Evolutionary conservation across 106 monocot genomes (phyloP), one percentile per base, ranked within the genome.

Genomic region (Platanthera guangdongensis): DNA sequence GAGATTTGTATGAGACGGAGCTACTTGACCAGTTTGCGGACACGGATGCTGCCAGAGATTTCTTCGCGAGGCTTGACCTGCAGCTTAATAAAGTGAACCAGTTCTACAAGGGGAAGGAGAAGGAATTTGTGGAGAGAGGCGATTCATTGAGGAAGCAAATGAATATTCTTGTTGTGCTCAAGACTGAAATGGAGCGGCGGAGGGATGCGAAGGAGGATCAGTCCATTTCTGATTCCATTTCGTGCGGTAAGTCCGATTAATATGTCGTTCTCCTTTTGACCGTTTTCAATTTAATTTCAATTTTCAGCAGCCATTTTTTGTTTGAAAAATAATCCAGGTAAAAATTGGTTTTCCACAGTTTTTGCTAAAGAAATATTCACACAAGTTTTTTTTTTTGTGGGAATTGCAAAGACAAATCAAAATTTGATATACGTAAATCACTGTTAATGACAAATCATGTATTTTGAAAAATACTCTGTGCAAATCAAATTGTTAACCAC

Each of bases 11-110:
- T 68, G 94, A 92, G 83, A 99, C 99, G 0, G 97, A 94, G 79
- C 73, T 97, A 79, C 81, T 91, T 7, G 87, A 94, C 39, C 86
- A 88, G 48, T 89, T 92, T 39, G 80, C 78, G 1, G 89, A 86
- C 52, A 89, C 86, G 0, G 87, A 93, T 2, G 84, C 89, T 7
- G 83, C 92, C 0, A 88, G 77, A 64, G 99, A 92, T 60, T 99
- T 99, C 86, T 99, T 99, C 39, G 28, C 85, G 21, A 79, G 83
- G 69, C 86, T 99, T 7, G 99, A 99, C 63, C 76, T 59, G 50
- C 92, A 99, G 84, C 81, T 94, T 21, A 99, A 99, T 84, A 99
- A 99, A 79, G 99, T 99, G 80, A 99, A 99, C 82, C 94, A 92
- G 78, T 99, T 99, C 79, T 99, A 94, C 81, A 94, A 84, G 79